phyloP scores from a whole-genome alignment of 306 rosid genomes.

The Styphnolobium japonicum region DNA sequence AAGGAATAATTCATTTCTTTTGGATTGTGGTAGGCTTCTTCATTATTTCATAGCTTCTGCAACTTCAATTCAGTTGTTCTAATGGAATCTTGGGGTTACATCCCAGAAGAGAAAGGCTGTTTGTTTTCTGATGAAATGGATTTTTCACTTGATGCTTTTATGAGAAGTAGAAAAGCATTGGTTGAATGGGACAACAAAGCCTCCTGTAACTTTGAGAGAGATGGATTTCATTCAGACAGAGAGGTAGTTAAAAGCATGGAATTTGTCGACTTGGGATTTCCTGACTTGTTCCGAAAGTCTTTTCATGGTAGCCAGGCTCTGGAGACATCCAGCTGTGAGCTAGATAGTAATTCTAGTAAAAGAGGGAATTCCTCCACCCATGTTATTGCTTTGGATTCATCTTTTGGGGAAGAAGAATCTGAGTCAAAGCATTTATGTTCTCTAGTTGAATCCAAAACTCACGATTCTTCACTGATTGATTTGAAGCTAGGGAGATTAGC shows the following conservation, averaged over 20 bases:
- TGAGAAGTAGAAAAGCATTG: constrained; percentile 43
- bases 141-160: constrained; percentile 53
- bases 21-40: constrained; percentile 36
- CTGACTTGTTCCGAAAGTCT: constrained; percentile 47
- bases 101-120: constrained; percentile 55
- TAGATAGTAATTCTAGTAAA: constrained; percentile 40
- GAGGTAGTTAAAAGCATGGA: constrained; percentile 50
- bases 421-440: constrained; percentile 46
- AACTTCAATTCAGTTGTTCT: constrained; percentile 23
- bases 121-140: constrained; percentile 65
- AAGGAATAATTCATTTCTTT: constrained; percentile 26
- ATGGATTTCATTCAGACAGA: constrained; percentile 41
- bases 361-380: constrained; percentile 48
- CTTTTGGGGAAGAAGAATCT: constrained; percentile 52
- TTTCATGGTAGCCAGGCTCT: constrained; percentile 33
- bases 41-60: constrained; percentile 17
- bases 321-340: constrained; percentile 46
- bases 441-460: constrained; percentile 36
- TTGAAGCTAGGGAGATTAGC: constrained; percentile 65
- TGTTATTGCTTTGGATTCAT: constrained; percentile 53
- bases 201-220: constrained; percentile 38
- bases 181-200: constrained; percentile 58
- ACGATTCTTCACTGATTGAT: constrained; percentile 53
- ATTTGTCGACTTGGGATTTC: constrained; percentile 53
- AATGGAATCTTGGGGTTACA: constrained; percentile 77